phyloP scores from a whole-genome alignment of 1,284 basidiomycete species.

The Tilletia horrida region DNA sequence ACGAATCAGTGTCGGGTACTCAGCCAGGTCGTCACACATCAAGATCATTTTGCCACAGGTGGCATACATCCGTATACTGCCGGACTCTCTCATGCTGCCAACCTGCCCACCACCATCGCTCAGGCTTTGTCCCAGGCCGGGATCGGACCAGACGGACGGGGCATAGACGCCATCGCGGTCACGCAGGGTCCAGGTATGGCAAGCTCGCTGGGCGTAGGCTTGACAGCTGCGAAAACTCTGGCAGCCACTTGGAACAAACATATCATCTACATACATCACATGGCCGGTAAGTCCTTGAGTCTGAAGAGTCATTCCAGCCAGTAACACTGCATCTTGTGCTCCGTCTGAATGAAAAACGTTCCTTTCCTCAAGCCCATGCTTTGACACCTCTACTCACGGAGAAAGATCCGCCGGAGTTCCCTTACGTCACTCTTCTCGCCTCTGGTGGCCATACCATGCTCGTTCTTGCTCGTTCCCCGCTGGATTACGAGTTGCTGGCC shows the following conservation, averaged over 20 bases:
- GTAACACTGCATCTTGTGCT: not conserved
- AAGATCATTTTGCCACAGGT: constrained; percentile 44
- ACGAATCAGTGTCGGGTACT: constrained; percentile 29
- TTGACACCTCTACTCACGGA: constrained; percentile 41
- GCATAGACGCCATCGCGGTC: constrained; percentile 51
- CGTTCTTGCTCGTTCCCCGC: constrained; percentile 35
- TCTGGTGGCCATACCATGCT: constrained; percentile 53
- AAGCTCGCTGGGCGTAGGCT: constrained; percentile 40
- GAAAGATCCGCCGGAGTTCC: constrained; percentile 33
- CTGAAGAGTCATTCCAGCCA: not conserved
- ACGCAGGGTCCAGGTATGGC: constrained; percentile 52
- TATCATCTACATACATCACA: constrained; percentile 50
- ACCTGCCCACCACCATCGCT: constrained; percentile 39
- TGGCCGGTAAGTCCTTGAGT: constrained; percentile 36
- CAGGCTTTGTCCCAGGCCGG: constrained; percentile 30
- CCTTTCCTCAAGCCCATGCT: constrained; percentile 29
- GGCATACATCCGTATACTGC: constrained; percentile 50
- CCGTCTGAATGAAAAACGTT: not conserved
- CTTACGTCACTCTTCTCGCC: constrained; percentile 49
- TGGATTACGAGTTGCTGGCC: constrained; percentile 39
- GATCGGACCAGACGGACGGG: constrained; percentile 16
- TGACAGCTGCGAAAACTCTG: constrained; percentile 44
- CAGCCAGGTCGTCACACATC: constrained; percentile 40
- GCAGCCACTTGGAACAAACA: constrained; percentile 38
- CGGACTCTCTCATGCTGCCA: constrained; percentile 37